phyloP scores from a whole-genome alignment of 2,329 filamentous ascomycete genomes.

The Plectosphaerella sp. region DNA sequence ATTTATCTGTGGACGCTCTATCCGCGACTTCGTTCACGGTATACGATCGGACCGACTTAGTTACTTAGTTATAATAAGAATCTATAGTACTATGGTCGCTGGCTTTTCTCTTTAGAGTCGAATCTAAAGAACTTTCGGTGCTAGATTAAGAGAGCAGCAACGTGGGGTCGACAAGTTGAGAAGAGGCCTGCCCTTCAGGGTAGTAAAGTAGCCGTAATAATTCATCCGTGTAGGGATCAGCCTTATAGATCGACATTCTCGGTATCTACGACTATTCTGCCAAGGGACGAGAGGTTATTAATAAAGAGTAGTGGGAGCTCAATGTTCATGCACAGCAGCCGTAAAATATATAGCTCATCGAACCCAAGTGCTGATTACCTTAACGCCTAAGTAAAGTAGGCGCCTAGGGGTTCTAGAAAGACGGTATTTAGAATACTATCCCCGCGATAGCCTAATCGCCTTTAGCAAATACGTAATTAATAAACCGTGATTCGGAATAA shows the following conservation, averaged over 20 bases:
- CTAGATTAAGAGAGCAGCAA: not conserved
- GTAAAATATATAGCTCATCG: not conserved
- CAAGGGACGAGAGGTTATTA: not conserved
- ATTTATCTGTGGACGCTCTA: not conserved
- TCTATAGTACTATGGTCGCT: not conserved
- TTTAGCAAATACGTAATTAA: not conserved
- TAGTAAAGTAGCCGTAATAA: not conserved
- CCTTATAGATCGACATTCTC: not conserved
- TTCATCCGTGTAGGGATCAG: not conserved
- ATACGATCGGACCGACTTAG: not conserved
- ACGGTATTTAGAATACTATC: not conserved
- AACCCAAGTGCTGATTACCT: not conserved
- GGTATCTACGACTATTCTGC: not conserved
- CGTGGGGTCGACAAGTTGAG: not conserved
- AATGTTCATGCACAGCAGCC: not conserved
- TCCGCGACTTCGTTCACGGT: not conserved
- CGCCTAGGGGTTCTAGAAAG: not conserved
- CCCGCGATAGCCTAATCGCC: not conserved
- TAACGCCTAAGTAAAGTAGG: not conserved
- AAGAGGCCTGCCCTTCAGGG: not conserved
- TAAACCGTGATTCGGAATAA: not conserved
- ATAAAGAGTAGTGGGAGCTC: not conserved
- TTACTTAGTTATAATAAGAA: not conserved
- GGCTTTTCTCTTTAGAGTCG: not conserved
- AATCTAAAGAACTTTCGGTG: not conserved